A percentile compares a stretch with the other conserved stretches of the same genome.
Evolutionary conservation across 345 rosid genomes (phyloP).

Genomic region (Camelina neglecta): DNA sequence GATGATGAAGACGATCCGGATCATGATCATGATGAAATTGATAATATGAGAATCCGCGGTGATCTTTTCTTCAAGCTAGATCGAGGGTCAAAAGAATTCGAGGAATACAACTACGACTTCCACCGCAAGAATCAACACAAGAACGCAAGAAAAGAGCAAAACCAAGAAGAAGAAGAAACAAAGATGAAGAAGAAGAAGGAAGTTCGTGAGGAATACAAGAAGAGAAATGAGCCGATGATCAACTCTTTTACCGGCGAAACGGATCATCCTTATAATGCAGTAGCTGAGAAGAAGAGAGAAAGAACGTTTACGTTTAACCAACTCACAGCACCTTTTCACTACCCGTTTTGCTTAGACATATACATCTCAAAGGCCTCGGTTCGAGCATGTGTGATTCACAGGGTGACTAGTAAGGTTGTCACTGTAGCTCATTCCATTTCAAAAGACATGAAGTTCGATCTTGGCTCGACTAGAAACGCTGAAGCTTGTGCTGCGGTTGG

Average conservation of each 20-base stretch:
- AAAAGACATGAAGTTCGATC: slow-evolving; percentile 81
- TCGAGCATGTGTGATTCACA: slow-evolving; percentile 80
- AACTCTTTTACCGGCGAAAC: slow-evolving; percentile 33
- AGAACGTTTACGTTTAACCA: slow-evolving; percentile 81
- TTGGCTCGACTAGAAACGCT: slow-evolving; percentile 71
- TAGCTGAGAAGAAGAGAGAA: slow-evolving; percentile 49
- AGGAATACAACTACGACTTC: slow-evolving; percentile 75
- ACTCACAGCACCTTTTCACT: slow-evolving; percentile 82
- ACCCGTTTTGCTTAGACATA: slow-evolving; percentile 87
- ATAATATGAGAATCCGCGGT: slow-evolving; percentile 78
- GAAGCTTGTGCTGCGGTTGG: slow-evolving; percentile 78
- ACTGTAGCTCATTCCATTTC: slow-evolving; percentile 90
- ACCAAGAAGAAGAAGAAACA: slow-evolving; percentile 44
- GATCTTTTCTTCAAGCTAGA: slow-evolving; percentile 87
- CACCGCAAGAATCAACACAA: slow-evolving; percentile 60
- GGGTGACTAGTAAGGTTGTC: slow-evolving; percentile 88
- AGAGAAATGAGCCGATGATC: slow-evolving; percentile 29
- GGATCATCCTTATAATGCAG: slow-evolving; percentile 11
- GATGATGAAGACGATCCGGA: slow-evolving; percentile 48
- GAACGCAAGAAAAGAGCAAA: slow-evolving; percentile 46
- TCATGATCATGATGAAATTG: slow-evolving; percentile 69
- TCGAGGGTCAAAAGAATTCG: slow-evolving; percentile 72
- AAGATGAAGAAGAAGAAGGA: slow-evolving; percentile 39
- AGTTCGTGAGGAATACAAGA: slow-evolving; percentile 41
- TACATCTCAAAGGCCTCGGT: slow-evolving; percentile 81